Conservation (phyloP, 2,329 filamentous ascomycete species). For the Pseudocercospora vitis region DNA sequence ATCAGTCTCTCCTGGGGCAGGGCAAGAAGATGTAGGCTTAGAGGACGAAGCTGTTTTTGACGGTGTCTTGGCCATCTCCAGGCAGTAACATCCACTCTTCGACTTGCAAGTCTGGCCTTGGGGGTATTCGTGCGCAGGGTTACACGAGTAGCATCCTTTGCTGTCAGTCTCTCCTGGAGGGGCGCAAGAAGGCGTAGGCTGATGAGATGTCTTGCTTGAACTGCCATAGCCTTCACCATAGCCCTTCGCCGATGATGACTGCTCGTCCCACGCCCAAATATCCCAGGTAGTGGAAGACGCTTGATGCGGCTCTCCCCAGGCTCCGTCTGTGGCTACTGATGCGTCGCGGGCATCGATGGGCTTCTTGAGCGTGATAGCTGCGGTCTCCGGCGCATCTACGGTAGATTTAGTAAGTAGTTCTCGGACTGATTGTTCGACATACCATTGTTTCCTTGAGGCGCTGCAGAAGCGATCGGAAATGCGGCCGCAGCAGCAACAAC, state of each 20-base stretch:
- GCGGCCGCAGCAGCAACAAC: slow-evolving; percentile 16
- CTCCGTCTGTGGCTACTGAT: background rate
- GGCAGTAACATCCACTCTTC: slow-evolving; percentile 8
- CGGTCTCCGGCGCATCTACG: background rate
- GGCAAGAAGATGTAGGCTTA: no score
- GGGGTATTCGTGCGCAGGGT: slow-evolving; percentile 30
- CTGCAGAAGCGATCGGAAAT: slow-evolving; percentile 16
- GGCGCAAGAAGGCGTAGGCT: slow-evolving; percentile 12
- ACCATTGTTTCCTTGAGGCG: slow-evolving; percentile 3
- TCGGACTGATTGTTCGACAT: no score
- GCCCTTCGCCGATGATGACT: background rate
- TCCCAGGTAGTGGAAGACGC: background rate
- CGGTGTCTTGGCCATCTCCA: background rate
- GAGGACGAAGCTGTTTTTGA: no score
- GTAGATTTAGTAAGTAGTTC: background rate
- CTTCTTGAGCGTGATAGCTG: background rate
- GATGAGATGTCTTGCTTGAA: background rate
- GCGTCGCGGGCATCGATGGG: background rate
- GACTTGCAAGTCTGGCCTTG: slow-evolving; percentile 23
- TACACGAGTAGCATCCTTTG: slow-evolving; percentile 23
- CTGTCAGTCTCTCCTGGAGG: slow-evolving; percentile 7
- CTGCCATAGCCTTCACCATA: slow-evolving; percentile 1
- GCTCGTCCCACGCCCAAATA: background rate
- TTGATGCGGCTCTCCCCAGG: no score
- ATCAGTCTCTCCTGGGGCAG: no score